These are phyloP conservation scores for Peterozyma toletana DNA, from an alignment of 805 yeast species.

Conservation along the genomic window DNA sequence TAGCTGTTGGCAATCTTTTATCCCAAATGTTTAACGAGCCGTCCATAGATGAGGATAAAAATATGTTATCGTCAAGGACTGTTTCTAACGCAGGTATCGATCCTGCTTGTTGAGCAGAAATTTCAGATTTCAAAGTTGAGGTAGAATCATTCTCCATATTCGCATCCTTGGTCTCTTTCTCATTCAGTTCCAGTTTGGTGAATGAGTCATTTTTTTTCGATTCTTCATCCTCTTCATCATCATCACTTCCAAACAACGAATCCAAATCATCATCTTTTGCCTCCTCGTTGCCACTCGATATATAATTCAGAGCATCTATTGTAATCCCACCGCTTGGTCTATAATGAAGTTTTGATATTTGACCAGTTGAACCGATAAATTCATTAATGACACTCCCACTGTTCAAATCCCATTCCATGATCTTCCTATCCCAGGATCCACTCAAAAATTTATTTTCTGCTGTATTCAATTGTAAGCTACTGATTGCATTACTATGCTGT, in stretches of 20 bases:
- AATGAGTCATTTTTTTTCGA: slow-evolving; percentile 5
- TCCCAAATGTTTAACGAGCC: slow-evolving; percentile 86
- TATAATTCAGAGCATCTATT: slow-evolving; percentile 27
- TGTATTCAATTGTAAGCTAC: slow-evolving; percentile 57
- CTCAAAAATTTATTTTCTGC: slow-evolving; percentile 61
- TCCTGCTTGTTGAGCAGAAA: slow-evolving; percentile 1
- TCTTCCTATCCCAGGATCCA: slow-evolving; percentile 86
- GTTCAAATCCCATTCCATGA: slow-evolving; percentile 81
- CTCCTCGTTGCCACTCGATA: slow-evolving; percentile 8
- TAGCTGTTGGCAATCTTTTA: slow-evolving; percentile 31
- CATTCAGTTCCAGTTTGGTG: slow-evolving; percentile 39
- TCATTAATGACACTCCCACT: slow-evolving; percentile 48
- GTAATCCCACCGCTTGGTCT: slow-evolving; percentile 53
- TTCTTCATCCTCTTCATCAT: slow-evolving; percentile 21
- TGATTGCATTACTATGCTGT: slow-evolving; percentile 68
- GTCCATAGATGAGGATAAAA: slow-evolving; percentile 76
- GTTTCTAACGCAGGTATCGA: not conserved
- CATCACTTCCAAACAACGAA: slow-evolving; percentile 40
- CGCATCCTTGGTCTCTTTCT: slow-evolving; percentile 17
- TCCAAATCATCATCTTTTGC: slow-evolving; percentile 29
- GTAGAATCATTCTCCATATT: slow-evolving; percentile 9
- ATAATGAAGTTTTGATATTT: slow-evolving; percentile 67
- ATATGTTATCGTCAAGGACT: slow-evolving; percentile 33
- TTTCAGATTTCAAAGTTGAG: not conserved
- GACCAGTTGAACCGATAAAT: slow-evolving; percentile 62